A percentile compares a stretch with the other conserved stretches of the same genome.
Conservation (phyloP, 108 stramenopile species). For the Cyclotella sp. region DNA sequence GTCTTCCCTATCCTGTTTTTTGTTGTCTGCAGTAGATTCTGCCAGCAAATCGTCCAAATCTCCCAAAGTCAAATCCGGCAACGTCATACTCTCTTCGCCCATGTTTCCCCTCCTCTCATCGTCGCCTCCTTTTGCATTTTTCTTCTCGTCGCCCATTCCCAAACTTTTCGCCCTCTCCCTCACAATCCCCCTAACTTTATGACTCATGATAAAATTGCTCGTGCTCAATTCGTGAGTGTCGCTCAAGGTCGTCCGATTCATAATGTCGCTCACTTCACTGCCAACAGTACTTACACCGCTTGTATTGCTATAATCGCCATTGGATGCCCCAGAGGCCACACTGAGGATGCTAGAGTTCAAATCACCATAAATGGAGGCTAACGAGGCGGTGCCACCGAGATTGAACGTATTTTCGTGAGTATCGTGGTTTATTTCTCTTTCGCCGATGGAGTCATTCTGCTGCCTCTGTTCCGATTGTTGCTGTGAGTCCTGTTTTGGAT, state of each 20-base stretch:
- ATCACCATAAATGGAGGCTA: slow-evolving; percentile 35
- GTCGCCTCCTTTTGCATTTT: background rate
- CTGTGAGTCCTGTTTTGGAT: background rate
- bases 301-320: background rate
- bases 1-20: background rate
- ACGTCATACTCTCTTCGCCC: slow-evolving; percentile 19
- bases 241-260: slow-evolving; percentile 55
- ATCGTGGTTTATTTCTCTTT: background rate
- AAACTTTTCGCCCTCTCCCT: slow-evolving; percentile 31
- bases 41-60: background rate
- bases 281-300: slow-evolving; percentile 8
- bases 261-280: background rate
- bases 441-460: slow-evolving; percentile 1
- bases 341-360: slow-evolving; percentile 10
- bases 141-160: slow-evolving; percentile 8
- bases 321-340: slow-evolving; percentile 7
- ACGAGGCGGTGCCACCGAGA: slow-evolving; percentile 42
- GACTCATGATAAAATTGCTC: slow-evolving; percentile 68
- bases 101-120: background rate
- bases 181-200: slow-evolving; percentile 40
- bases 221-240: slow-evolving; percentile 86
- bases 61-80: slow-evolving; percentile 25
- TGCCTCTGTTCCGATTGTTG: background rate
- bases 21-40: background rate
- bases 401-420: slow-evolving; percentile 33